Base-by-base conservation (phyloP, 768 basidiomycete genomes). In the Leccinellum luteum region DNA sequence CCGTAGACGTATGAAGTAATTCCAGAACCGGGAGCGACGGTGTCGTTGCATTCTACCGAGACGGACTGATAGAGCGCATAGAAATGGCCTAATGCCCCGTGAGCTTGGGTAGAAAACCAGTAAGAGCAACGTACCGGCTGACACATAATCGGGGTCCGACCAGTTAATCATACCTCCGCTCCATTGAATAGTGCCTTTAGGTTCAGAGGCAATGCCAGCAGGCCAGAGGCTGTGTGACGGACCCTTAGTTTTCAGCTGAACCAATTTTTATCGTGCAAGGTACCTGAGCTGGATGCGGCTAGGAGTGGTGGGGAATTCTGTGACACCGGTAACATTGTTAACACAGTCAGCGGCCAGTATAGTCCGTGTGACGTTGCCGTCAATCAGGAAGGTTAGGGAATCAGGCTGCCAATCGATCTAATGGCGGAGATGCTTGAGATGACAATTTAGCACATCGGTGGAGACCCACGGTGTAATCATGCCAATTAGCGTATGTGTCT, bases 371-470 rank as follows among this genome's bases (percentile, higher is more conserved):
- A 76, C 77, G 23, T 83, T 80, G 48, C 86, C 86, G 66, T 94
- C 91, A 51, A 94, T 78, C 30, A 78, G 72, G 75, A 86, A 94
- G 3, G 78, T 80, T 53, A 94, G 71, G 7, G 77, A 70, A 21
- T 87, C 80, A 2, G 83, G 85, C 63, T 86, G 81, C 92, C 92
- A 94, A 71, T 94, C 85, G 62, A 94, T 81, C 89, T 93, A 64
- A 61, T 19, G 28, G 19, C 3, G 25, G 13, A 50, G 7, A 14
- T 17, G 8, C 44, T 21, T 14, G 12, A 28, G 1, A 50, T 50
- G 13, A 28, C 6, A 10, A 14, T 1, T 25, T 34, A n/a, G 19
- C 6, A 41, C 10, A 28, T 44, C 32, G 2, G 23, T 13, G 7
- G 35, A 30, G 17, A 73, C 86, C 54, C 60, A 90, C 88, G 6